A percentile compares a stretch with the other conserved stretches of the same genome.
Evolutionary conservation across 352 stramenopile species (phyloP).

Genomic region (Globisporangium emineosum): DNA sequence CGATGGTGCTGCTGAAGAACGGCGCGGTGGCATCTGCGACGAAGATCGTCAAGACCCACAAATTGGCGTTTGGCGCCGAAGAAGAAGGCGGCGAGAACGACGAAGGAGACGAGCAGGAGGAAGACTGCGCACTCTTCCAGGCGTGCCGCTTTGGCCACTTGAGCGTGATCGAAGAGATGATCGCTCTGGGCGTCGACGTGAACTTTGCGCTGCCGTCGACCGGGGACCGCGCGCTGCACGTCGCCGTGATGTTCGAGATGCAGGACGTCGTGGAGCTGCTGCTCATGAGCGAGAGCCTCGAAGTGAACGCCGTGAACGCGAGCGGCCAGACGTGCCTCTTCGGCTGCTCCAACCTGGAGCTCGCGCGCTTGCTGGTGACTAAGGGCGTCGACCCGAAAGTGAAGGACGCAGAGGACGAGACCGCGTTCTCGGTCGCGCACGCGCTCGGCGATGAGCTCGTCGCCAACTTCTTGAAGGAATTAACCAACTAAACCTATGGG

Average conservation of each 20-base stretch:
- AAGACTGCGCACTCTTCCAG: constrained; percentile 78
- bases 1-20: constrained; percentile 68
- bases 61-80: constrained; percentile 24
- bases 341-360: constrained; percentile 68
- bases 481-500: no score
- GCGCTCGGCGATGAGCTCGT: constrained; percentile 80
- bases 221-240: constrained; percentile 72
- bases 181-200: constrained; percentile 60
- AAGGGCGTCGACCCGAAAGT: constrained; percentile 66
- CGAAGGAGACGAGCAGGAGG: constrained; percentile 38
- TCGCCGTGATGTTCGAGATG: constrained; percentile 85
- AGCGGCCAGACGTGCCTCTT: constrained; percentile 80
- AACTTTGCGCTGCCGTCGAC: constrained; percentile 63
- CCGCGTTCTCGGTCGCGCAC: constrained; percentile 60
- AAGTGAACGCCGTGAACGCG: constrained; percentile 69
- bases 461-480: constrained; percentile 52
- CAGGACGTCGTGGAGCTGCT: constrained; percentile 76
- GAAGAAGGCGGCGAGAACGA: constrained; percentile 17
- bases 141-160: constrained; percentile 69
- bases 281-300: constrained; percentile 38
- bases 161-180: constrained; percentile 73
- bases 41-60: constrained; percentile 51
- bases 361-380: constrained; percentile 57
- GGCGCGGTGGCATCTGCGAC: constrained; percentile 65
- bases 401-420: constrained; percentile 67